Percentiles rank a stretch among this genome's conserved stretches.
phyloP scores from a whole-genome alignment of 306 rosid species.

The Prunus mira region DNA sequence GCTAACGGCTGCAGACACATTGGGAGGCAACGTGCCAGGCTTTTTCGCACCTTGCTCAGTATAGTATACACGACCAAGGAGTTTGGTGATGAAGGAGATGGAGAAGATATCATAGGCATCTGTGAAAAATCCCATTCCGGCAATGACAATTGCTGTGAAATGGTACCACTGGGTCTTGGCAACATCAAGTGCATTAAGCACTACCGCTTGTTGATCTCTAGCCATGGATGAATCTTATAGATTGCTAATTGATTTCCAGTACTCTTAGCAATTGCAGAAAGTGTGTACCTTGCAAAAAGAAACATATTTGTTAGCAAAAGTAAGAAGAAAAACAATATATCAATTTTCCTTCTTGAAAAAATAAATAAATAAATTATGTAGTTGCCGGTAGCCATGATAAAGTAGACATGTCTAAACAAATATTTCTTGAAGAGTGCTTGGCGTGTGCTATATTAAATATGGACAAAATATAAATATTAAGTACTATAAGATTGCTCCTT shows the following conservation, averaged over 20 bases:
- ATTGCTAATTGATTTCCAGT: neutral
- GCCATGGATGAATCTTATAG: neutral
- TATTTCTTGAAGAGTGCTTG: too few species aligned
- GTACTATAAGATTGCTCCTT: too few species aligned
- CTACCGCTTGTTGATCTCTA: neutral
- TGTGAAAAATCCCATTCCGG: constrained; percentile 14
- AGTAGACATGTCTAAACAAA: too few species aligned
- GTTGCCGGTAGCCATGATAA: too few species aligned
- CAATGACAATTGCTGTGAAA: constrained; percentile 8
- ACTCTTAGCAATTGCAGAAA: neutral
- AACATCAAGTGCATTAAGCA: constrained; percentile 11
- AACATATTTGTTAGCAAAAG: neutral
- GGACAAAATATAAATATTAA: too few species aligned
- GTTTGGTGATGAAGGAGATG: constrained; percentile 3
- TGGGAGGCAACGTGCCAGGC: constrained; percentile 2
- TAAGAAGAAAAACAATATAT: too few species aligned
- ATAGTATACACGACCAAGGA: constrained; percentile 6
- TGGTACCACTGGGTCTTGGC: constrained; percentile 14
- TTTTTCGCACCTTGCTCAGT: neutral
- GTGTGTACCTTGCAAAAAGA: neutral
- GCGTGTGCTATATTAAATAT: too few species aligned
- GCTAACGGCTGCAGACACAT: neutral
- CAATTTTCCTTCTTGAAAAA: too few species aligned
- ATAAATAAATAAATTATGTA: too few species aligned
- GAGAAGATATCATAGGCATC: constrained; percentile 6